Percentiles rank a stretch among this genome's conserved stretches.
These are phyloP conservation scores for Neopestalotiopsis sp. DNA, from an alignment of 2,329 filamentous ascomycete species.

Conservation along the genomic window DNA sequence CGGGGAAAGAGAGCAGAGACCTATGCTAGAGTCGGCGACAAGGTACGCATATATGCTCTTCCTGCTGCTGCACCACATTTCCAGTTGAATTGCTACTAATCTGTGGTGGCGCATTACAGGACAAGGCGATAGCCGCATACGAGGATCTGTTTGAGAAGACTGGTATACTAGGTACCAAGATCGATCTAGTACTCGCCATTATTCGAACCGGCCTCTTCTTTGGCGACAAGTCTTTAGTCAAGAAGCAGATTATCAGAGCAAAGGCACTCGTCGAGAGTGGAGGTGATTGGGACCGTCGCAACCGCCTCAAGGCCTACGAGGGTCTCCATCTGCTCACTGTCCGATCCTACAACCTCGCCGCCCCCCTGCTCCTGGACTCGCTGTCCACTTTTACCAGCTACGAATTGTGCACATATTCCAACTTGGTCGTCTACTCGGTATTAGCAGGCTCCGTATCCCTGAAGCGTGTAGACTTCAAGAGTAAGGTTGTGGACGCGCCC, in stretches of 20 bases:
- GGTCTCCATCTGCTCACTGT: conserved; percentile 91
- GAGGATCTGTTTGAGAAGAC: conserved; percentile 97
- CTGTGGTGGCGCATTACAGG: conserved; percentile 57
- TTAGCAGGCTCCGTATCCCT: conserved; percentile 92
- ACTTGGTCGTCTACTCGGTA: conserved; percentile 92
- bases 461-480: conserved; percentile 98
- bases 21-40: conserved; percentile 94
- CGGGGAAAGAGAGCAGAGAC: conserved; percentile 95
- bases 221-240: conserved; percentile 87
- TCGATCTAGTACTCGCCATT: conserved; percentile 94
- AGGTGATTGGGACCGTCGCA: conserved; percentile 97
- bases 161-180: conserved; percentile 95
- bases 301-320: conserved; percentile 98
- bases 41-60: conserved; percentile 61
- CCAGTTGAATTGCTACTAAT: conserved; percentile 21
- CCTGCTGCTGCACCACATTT: background rate
- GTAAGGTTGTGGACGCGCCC: conserved; percentile 96
- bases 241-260: conserved; percentile 91
- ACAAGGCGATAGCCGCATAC: conserved; percentile 91
- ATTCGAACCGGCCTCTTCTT: conserved; percentile 97
- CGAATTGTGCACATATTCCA: conserved; percentile 96
- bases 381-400: conserved; percentile 98
- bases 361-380: conserved; percentile 93
- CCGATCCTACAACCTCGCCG: conserved; percentile 87
- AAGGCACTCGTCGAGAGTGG: conserved; percentile 90